A percentile compares a stretch with the other conserved stretches of the same genome.
Evolutionary conservation across 192 early-diverging fungal species (phyloP).

Genomic region (Coemansia sp.): DNA sequence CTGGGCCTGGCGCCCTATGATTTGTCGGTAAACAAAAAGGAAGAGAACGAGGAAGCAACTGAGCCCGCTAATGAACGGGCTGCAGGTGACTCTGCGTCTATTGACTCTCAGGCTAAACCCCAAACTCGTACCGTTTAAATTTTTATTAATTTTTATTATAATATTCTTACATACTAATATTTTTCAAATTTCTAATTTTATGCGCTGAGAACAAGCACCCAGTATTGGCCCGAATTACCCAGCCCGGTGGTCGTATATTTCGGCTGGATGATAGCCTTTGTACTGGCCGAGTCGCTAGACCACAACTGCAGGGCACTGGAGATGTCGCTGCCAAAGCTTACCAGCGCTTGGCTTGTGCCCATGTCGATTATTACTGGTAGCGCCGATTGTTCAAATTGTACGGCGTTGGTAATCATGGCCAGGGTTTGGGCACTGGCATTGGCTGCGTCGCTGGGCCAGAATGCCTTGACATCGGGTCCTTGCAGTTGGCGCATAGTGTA

Average conservation of each 20-base stretch:
- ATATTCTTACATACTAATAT: neutral
- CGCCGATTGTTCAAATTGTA: neutral
- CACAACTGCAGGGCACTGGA: neutral
- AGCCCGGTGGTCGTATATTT: neutral
- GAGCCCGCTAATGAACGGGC: neutral
- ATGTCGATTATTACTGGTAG: neutral
- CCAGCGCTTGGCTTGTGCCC: neutral
- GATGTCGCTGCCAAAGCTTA: conserved; percentile 12
- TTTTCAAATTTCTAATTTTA: neutral
- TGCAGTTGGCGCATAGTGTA: conserved; percentile 7
- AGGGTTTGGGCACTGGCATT: conserved; percentile 6
- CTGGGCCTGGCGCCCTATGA: conserved; percentile 45
- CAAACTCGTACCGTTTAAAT: neutral
- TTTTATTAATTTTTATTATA: neutral
- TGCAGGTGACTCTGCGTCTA: neutral
- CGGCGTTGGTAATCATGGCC: neutral
- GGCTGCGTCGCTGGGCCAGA: neutral
- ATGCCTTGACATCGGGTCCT: neutral
- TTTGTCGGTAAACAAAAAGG: conserved; percentile 14
- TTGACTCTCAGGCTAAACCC: conserved; percentile 2
- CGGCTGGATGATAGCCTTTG: neutral
- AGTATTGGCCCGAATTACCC: conserved; percentile 13
- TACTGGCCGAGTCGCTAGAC: neutral
- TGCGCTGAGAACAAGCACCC: conserved; percentile 4
- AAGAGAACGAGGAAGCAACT: neutral